These are phyloP conservation scores for Aspergillus ochraceus DNA, from an alignment of 2,329 filamentous ascomycete species.

Conservation along the genomic window DNA sequence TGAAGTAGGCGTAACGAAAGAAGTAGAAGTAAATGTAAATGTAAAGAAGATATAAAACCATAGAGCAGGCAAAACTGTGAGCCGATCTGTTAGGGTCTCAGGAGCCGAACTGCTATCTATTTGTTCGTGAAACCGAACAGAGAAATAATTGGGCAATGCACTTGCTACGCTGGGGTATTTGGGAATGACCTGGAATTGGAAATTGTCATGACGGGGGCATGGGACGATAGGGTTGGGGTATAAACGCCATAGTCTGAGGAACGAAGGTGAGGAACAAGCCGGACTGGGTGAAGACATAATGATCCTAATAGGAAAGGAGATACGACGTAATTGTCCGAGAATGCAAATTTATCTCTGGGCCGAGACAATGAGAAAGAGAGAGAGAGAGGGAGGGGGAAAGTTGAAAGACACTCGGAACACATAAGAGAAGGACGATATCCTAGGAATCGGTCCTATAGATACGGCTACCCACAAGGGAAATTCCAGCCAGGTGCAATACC, in stretches of 20 bases:
- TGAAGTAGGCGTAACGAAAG: neutral
- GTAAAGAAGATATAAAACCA: neutral
- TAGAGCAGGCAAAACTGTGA: neutral
- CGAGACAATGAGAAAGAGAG: neutral
- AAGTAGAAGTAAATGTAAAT: no score
- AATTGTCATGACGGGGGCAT: neutral
- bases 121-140: neutral
- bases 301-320: neutral
- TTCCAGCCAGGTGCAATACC: conserved; percentile 19
- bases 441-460: neutral
- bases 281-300: neutral
- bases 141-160: neutral
- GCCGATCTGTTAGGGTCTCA: neutral
- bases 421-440: neutral
- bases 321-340: neutral
- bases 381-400: neutral
- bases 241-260: neutral
- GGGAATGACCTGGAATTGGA: neutral
- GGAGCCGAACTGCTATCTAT: neutral
- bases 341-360: neutral
- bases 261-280: neutral
- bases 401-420: neutral
- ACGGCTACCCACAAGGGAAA: conserved; percentile 18
- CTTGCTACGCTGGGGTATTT: neutral
- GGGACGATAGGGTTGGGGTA: neutral